Conservation (phyloP, 106 monocot species). For the Dioscorea dumetorum region DNA sequence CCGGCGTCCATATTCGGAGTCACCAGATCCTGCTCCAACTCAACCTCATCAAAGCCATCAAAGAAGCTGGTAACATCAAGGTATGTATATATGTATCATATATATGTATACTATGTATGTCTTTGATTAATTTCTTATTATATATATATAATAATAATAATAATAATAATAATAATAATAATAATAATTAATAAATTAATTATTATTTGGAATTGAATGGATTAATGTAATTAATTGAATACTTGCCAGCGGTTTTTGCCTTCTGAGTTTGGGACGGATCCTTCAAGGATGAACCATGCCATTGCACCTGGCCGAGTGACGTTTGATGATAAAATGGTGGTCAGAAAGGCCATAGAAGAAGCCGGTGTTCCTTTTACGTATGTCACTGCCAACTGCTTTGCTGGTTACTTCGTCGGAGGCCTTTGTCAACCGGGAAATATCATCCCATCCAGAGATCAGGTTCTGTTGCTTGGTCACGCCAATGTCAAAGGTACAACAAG, state of each 20-base stretch:
- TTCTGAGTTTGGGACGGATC: slow-evolving; percentile 61
- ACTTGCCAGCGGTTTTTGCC: slow-evolving; percentile 44
- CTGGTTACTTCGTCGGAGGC: slow-evolving; percentile 56
- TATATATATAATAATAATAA: too few species aligned
- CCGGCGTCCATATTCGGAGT: slow-evolving; percentile 53
- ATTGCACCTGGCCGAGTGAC: slow-evolving; percentile 30
- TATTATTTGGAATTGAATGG: too few species aligned
- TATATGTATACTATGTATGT: neutral
- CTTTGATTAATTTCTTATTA: too few species aligned
- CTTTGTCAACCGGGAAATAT: slow-evolving; percentile 34
- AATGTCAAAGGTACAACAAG: slow-evolving; percentile 28
- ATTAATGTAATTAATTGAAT: too few species aligned
- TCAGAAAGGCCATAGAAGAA: slow-evolving; percentile 46
- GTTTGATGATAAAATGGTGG: slow-evolving; percentile 55
- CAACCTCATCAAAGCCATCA: slow-evolving; percentile 60
- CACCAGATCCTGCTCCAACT: slow-evolving; percentile 62
- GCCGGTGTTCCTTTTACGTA: slow-evolving; percentile 51
- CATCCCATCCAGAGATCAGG: slow-evolving; percentile 33
- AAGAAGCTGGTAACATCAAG: slow-evolving; percentile 61
- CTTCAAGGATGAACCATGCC: slow-evolving; percentile 46
- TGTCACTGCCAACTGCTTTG: slow-evolving; percentile 47
- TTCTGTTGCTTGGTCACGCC: slow-evolving; percentile 35
- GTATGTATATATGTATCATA: neutral
- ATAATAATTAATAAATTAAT: too few species aligned
- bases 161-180: too few species aligned